Evolutionary conservation across 495 filamentous ascomycete genomes (phyloP).

Genomic region (Choiromyces venosus): DNA sequence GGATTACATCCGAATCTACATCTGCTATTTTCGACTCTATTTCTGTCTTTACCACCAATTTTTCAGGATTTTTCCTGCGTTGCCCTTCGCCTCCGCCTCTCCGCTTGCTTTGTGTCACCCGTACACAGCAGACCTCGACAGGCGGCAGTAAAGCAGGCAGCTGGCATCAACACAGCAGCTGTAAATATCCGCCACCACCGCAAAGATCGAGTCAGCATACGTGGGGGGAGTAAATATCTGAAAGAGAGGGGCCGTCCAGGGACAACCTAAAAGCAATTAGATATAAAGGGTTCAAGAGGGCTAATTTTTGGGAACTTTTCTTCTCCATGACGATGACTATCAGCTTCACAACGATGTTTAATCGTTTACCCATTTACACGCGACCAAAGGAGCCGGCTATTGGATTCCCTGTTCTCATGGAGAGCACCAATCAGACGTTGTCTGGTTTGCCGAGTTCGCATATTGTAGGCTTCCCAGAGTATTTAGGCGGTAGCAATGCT

Average conservation of each 20-base stretch:
- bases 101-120: constrained; percentile 21
- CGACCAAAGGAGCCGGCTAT: constrained; percentile 40
- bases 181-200: constrained; percentile 17
- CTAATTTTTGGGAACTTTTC: constrained; percentile 12
- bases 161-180: constrained; percentile 10
- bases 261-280: not conserved
- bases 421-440: constrained; percentile 35
- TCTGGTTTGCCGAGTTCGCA: constrained; percentile 36
- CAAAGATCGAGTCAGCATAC: not conserved
- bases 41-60: constrained; percentile 11
- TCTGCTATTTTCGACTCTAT: constrained; percentile 8
- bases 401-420: constrained; percentile 37
- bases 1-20: not conserved
- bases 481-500: constrained; percentile 12
- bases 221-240: not conserved
- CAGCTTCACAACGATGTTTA: constrained; percentile 39
- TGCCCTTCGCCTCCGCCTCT: constrained; percentile 13
- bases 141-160: not conserved
- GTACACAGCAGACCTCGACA: not conserved
- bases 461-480: constrained; percentile 17
- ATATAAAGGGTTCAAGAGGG: constrained; percentile 15
- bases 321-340: constrained; percentile 24
- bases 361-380: constrained; percentile 38
- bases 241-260: not conserved
- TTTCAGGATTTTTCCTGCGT: constrained; percentile 5